phyloP scores from a whole-genome alignment of 768 basidiomycete species.

The Lentinus tigrinus region DNA sequence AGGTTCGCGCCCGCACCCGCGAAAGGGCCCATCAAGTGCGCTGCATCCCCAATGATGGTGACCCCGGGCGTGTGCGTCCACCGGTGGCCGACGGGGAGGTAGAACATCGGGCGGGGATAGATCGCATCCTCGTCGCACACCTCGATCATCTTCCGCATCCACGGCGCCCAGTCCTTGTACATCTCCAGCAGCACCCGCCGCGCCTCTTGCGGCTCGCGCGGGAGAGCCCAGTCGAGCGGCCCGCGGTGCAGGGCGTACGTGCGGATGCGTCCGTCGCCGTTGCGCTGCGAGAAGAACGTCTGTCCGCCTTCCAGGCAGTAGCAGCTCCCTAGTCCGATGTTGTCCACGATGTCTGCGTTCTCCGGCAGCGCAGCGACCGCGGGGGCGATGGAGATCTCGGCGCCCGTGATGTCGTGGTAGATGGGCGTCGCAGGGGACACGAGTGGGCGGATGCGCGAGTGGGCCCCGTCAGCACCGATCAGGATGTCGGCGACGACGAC shows the following conservation, averaged over 20 bases:
- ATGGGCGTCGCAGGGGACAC: slow-evolving; percentile 30
- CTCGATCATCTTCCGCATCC: slow-evolving; percentile 10
- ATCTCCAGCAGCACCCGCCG: not conserved
- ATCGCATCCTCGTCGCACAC: slow-evolving; percentile 1
- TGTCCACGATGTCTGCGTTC: not conserved
- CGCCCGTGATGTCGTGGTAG: slow-evolving; percentile 32
- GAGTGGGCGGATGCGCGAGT: slow-evolving; percentile 37
- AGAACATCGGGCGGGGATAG: slow-evolving; percentile 14
- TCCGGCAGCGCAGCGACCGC: slow-evolving; percentile 2
- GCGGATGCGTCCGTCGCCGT: slow-evolving; percentile 23
- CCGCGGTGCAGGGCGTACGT: slow-evolving; percentile 9
- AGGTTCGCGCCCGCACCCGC: slow-evolving; percentile 38
- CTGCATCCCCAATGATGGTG: slow-evolving; percentile 28
- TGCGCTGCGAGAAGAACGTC: slow-evolving; percentile 33
- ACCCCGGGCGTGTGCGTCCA: slow-evolving; percentile 9
- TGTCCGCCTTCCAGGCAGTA: slow-evolving; percentile 26
- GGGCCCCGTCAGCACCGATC: slow-evolving; percentile 40
- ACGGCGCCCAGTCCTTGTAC: slow-evolving; percentile 9
- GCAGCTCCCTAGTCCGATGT: slow-evolving; percentile 30
- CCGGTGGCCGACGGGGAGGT: slow-evolving; percentile 8
- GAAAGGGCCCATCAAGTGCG: slow-evolving; percentile 38
- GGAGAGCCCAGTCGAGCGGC: slow-evolving; percentile 8
- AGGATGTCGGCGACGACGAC: slow-evolving; percentile 19
- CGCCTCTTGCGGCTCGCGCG: slow-evolving; percentile 8
- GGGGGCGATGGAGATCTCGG: slow-evolving; percentile 22